Conservation (phyloP, 768 basidiomycete species). For the Leccinum sublutescens region DNA sequence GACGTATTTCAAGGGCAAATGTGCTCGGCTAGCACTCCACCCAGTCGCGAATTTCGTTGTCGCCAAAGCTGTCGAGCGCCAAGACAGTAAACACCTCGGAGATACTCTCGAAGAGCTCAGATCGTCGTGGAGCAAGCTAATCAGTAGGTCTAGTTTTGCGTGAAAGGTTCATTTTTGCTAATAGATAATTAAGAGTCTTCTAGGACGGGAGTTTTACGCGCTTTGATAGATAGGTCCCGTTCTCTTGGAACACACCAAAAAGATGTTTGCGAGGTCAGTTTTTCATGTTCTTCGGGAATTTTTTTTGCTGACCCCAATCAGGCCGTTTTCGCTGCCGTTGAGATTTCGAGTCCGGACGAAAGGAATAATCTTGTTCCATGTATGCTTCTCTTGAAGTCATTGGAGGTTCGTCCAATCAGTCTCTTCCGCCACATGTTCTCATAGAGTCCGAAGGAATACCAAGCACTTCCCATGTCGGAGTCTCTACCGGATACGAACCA, state of each 20-base stretch:
- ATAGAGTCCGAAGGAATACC: conserved; percentile 24
- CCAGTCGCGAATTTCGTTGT: conserved; percentile 95
- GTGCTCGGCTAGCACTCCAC: conserved; percentile 73
- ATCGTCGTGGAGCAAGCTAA: conserved; percentile 56
- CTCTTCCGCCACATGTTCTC: background rate
- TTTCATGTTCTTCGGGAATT: background rate
- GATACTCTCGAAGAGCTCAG: conserved; percentile 60
- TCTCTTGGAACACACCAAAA: conserved; percentile 45
- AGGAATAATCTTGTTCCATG: conserved; percentile 62
- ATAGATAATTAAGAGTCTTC: conserved; percentile 47
- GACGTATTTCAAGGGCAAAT: conserved; percentile 72
- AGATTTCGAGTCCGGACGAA: conserved; percentile 48
- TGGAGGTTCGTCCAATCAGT: conserved; percentile 40
- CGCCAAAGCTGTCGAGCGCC: conserved; percentile 69
- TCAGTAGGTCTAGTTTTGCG: conserved; percentile 51
- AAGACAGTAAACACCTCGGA: conserved; percentile 53
- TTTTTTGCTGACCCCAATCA: conserved; percentile 30
- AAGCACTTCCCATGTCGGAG: conserved; percentile 8
- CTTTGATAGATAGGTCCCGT: conserved; percentile 67
- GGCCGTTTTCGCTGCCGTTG: conserved; percentile 63
- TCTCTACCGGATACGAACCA: conserved; percentile 10
- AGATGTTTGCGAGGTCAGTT: conserved; percentile 56
- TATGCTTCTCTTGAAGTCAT: conserved; percentile 51
- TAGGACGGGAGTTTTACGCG: conserved; percentile 76
- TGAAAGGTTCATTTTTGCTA: background rate